Base-by-base conservation (phyloP, 2,329 filamentous ascomycete species). In the Leptographium wingfieldii region DNA sequence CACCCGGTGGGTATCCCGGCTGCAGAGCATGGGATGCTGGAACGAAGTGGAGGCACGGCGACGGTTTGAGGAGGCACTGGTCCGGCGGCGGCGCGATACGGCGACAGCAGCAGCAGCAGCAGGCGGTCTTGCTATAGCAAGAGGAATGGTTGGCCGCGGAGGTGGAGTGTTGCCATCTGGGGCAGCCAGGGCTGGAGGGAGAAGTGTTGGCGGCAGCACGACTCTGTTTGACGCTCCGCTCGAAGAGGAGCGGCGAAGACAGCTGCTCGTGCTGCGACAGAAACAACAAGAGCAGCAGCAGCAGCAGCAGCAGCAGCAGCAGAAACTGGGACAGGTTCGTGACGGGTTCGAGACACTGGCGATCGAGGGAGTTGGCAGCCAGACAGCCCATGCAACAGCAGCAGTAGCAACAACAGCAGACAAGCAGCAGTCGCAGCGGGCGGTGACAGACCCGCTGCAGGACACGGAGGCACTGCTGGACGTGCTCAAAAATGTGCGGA, bases 21-120 rank as follows among this genome's bases (percentile, higher is more conserved):
- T 99, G 59, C 88, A 88, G 70, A 85, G 81, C 61, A 96, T 99
- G 85, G 89, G 87, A 2, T 87, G 88, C 65, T 99, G 94, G 94
- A 87, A 95, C 68, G 94, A 99, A 70, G 72, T 77, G 3, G 92
- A 96, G 70, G 94, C 94, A 5, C 81, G 92, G 62, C 84, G 82
- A 66, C 77, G 88, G 58, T 89, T 90, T 58, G 92, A 96, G 63
- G 86, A 92, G 29, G 80, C 81, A 9, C 79, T 86, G 67, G 76
- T 76, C 64, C 76, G 76, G 66, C 80, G 81, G 68, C 80, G 81
- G 68, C 76, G 83, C 27, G 86, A 90, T 16, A 51, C 61, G 10
- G 62, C 62, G 4, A 55, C 60, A 7, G 63, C 64, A 1, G 60
- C 63, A 63, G 79, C 81, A 2, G 70, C 69, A 3, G 70, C 69